These are phyloP conservation scores for Penicillium sp. DNA, from an alignment of 2,329 filamentous ascomycete genomes.

Conservation along the genomic window DNA sequence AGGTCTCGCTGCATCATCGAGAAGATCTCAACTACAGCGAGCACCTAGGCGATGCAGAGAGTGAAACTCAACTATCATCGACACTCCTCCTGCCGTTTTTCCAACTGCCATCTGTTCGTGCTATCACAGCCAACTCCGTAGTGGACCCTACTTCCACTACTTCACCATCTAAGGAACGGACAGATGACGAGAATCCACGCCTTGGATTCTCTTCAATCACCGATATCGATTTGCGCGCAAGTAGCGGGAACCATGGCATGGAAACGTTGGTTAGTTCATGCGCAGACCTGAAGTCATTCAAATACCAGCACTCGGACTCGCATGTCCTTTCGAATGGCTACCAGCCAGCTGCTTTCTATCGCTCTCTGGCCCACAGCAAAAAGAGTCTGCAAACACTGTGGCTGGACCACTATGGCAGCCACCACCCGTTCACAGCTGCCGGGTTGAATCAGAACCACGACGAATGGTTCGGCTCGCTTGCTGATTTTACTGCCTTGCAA, in stretches of 20 bases:
- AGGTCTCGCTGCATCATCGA: conserved; percentile 24
- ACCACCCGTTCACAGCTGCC: conserved; percentile 29
- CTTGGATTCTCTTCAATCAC: conserved; percentile 19
- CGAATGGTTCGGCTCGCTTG: conserved; percentile 31
- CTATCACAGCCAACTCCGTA: conserved; percentile 25
- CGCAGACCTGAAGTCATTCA: conserved; percentile 26
- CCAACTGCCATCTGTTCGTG: conserved; percentile 24
- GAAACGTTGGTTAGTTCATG: conserved; percentile 22
- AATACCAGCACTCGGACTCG: conserved; percentile 33
- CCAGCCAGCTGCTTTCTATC: conserved; percentile 26
- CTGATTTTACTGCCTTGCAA: conserved; percentile 26
- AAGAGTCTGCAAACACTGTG: conserved; percentile 27
- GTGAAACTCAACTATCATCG: conserved; percentile 4
- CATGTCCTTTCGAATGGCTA: conserved; percentile 27
- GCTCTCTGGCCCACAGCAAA: conserved; percentile 25
- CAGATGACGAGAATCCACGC: neutral
- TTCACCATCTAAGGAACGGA: neutral
- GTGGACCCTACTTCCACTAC: conserved; percentile 18
- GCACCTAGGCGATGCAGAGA: conserved; percentile 3
- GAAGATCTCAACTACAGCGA: conserved; percentile 16
- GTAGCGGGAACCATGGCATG: conserved; percentile 29
- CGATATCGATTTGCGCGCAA: conserved; percentile 26
- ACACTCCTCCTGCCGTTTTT: conserved; percentile 27
- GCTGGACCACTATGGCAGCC: conserved; percentile 29
- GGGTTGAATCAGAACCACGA: conserved; percentile 31